Evolutionary conservation across 176 grass and related monocot genomes (phyloP).

Genomic region (Hordeum marinum): DNA sequence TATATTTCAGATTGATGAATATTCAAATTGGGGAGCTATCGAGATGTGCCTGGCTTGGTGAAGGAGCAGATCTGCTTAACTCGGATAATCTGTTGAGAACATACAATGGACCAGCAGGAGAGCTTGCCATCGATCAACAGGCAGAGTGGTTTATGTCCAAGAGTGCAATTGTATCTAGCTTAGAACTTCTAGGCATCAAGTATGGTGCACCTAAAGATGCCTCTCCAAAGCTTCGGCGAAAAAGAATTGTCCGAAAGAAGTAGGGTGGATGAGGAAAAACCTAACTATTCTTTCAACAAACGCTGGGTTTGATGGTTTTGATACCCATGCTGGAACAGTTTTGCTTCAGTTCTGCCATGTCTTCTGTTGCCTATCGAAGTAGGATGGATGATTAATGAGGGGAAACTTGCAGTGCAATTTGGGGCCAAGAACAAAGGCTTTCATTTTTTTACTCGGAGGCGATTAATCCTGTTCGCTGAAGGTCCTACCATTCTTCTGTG

Average conservation of each 20-base stretch:
- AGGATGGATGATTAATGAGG: neutral
- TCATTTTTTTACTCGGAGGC: neutral
- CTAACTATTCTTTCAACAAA: slow-evolving; percentile 1
- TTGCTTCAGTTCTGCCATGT: slow-evolving; percentile 28
- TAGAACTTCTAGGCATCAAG: slow-evolving; percentile 61
- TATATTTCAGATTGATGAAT: slow-evolving; percentile 52
- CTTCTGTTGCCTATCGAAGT: neutral
- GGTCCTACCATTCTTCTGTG: neutral
- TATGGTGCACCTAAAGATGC: slow-evolving; percentile 29
- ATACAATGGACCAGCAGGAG: slow-evolving; percentile 43
- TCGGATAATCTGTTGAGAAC: slow-evolving; percentile 49
- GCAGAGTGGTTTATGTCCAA: slow-evolving; percentile 66
- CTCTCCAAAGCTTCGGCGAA: slow-evolving; percentile 46
- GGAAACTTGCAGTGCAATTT: neutral
- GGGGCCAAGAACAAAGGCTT: neutral
- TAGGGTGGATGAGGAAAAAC: neutral
- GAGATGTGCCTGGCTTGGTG: slow-evolving; percentile 57
- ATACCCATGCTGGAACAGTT: slow-evolving; percentile 29
- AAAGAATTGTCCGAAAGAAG: slow-evolving; percentile 63
- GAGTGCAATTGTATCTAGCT: slow-evolving; percentile 47
- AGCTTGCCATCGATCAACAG: slow-evolving; percentile 32
- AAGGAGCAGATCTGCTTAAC: slow-evolving; percentile 43
- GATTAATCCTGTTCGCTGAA: neutral
- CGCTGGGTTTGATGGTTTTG: slow-evolving; percentile 10
- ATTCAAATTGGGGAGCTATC: slow-evolving; percentile 55